phyloP scores from a whole-genome alignment of 2,329 filamentous ascomycete genomes.

The Chaetomium globosum region DNA sequence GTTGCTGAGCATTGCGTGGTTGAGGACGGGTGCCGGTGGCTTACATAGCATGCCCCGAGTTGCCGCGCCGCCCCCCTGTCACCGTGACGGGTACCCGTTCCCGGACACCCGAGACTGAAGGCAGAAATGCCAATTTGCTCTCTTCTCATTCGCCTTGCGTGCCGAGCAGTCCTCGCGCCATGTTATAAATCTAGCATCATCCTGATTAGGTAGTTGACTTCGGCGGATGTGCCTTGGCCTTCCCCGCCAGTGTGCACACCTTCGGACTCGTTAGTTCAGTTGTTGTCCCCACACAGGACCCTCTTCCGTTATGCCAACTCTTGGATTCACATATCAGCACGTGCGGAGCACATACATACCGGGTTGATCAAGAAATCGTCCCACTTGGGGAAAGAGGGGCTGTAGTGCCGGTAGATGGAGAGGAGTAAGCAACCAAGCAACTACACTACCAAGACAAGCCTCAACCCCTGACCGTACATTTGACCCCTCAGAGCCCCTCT shows the following conservation, averaged over 20 bases:
- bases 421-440: neutral
- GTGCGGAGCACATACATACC: conserved; percentile 2
- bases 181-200: neutral
- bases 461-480: neutral
- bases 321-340: neutral
- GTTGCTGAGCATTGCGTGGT: neutral
- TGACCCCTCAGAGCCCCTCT: neutral
- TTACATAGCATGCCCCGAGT: neutral
- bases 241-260: neutral
- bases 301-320: neutral
- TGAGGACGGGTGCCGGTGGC: neutral
- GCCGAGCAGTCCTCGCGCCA: neutral
- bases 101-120: neutral
- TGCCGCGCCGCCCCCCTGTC: neutral
- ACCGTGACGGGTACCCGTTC: neutral
- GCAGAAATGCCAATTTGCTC: neutral
- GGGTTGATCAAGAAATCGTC: neutral
- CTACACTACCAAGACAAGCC: neutral
- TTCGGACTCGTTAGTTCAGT: neutral
- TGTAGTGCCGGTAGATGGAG: neutral
- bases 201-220: neutral
- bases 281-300: neutral
- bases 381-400: conserved; percentile 4
- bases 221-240: neutral
- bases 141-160: neutral